Conservation (phyloP, 2,329 filamentous ascomycete genomes). For the Paecilomyces formosus region DNA sequence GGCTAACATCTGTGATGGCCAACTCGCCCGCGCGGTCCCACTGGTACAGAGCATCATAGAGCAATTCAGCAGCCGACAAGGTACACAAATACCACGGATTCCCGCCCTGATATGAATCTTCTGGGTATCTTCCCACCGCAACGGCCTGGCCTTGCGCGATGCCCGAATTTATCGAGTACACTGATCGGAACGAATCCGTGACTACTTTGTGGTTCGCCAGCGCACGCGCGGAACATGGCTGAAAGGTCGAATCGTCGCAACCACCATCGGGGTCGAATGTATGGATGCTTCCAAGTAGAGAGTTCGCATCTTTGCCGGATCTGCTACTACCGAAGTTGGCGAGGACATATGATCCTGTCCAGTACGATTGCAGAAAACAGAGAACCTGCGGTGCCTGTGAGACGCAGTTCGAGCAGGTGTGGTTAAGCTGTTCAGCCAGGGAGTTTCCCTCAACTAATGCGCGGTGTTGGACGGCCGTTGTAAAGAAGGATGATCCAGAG, state of each 20-base stretch:
- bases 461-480: conserved; percentile 60
- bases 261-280: conserved; percentile 60
- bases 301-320: conserved; percentile 65
- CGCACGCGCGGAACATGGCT: conserved; percentile 62
- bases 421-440: conserved; percentile 58
- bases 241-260: conserved; percentile 65
- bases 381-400: conserved; percentile 61
- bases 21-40: conserved; percentile 61
- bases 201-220: conserved; percentile 70
- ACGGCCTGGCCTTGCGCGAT: conserved; percentile 53
- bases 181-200: conserved; percentile 65
- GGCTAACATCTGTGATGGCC: conserved; percentile 56
- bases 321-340: conserved; percentile 62
- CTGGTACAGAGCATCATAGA: conserved; percentile 67
- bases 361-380: conserved; percentile 68
- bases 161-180: conserved; percentile 64
- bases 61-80: conserved; percentile 67
- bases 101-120: conserved; percentile 67
- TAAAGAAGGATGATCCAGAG: conserved; percentile 69
- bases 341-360: conserved; percentile 58
- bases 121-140: conserved; percentile 60
- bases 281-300: conserved; percentile 58
- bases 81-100: conserved; percentile 77
- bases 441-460: conserved; percentile 51
- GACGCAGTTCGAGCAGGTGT: conserved; percentile 53